Conservation (phyloP, 805 yeast genomes). For the Myxozyma lipomycoides region DNA sequence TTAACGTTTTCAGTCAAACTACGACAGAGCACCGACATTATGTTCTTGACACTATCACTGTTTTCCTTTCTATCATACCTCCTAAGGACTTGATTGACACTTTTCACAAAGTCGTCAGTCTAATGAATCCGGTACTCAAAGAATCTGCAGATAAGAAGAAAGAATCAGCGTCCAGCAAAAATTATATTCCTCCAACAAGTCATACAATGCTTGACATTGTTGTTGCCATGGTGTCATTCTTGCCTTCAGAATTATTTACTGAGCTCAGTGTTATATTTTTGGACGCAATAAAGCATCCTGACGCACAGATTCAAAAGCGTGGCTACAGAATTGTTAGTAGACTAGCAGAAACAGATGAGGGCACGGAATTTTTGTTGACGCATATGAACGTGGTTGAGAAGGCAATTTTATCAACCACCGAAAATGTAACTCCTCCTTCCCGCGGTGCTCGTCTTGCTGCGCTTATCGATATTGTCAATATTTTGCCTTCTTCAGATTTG, state of each 20-base stretch:
- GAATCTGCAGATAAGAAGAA: conserved; percentile 37
- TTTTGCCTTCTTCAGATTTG: conserved; percentile 61
- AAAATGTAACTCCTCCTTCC: conserved; percentile 61
- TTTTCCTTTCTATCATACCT: conserved; percentile 63
- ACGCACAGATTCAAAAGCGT: conserved; percentile 26
- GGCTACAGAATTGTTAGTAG: conserved; percentile 45
- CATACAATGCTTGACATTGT: conserved; percentile 89
- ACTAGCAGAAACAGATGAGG: conserved; percentile 65
- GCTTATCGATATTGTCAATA: conserved; percentile 54
- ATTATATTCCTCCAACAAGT: conserved; percentile 50
- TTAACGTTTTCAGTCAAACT: conserved; percentile 91
- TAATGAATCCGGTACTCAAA: conserved; percentile 64
- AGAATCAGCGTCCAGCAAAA: conserved; percentile 32
- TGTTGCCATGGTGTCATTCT: conserved; percentile 79
- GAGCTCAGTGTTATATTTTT: conserved; percentile 77
- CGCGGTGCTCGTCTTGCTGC: conserved; percentile 70
- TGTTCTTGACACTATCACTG: conserved; percentile 80
- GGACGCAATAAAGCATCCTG: conserved; percentile 48
- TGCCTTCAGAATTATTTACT: conserved; percentile 65
- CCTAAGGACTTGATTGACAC: conserved; percentile 60
- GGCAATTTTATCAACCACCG: conserved; percentile 14
- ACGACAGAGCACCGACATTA: conserved; percentile 76
- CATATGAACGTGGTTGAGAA: conserved; percentile 56
- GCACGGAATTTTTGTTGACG: conserved; percentile 50
- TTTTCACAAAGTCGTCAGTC: conserved; percentile 78